Conservation (phyloP, 179 eudicot genomes). For the Silene coronaria region DNA sequence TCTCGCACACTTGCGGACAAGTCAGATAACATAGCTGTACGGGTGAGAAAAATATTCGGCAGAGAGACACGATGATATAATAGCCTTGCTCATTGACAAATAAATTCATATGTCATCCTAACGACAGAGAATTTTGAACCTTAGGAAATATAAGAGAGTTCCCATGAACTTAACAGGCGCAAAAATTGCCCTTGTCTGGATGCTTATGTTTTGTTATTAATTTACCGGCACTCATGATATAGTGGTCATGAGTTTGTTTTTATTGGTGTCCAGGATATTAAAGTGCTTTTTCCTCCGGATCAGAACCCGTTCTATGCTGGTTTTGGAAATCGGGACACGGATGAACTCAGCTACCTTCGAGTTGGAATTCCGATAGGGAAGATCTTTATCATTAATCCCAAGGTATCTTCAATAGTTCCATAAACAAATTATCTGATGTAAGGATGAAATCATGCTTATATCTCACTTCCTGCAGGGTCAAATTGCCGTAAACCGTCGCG, state of each 20-base stretch:
- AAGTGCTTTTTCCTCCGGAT: slow-evolving; percentile 75
- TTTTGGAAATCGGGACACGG: slow-evolving; percentile 96
- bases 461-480: slow-evolving; percentile 54
- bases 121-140: not conserved
- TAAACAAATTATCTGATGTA: not conserved
- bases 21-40: too few species aligned
- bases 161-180: not conserved
- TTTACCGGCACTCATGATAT: not conserved
- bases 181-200: slow-evolving; percentile 7
- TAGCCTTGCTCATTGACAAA: not conserved
- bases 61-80: too few species aligned
- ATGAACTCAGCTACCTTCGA: slow-evolving; percentile 85
- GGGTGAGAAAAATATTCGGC: too few species aligned
- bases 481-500: slow-evolving; percentile 62
- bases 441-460: not conserved
- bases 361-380: slow-evolving; percentile 91
- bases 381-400: slow-evolving; percentile 87
- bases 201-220: not conserved
- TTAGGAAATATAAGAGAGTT: not conserved
- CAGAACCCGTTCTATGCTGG: slow-evolving; percentile 90
- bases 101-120: not conserved
- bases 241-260: slow-evolving; percentile 10
- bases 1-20: too few species aligned
- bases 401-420: slow-evolving; percentile 39
- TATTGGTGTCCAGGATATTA: slow-evolving; percentile 58